phyloP scores from a whole-genome alignment of 2,329 filamentous ascomycete species.

The Penicillium oxalicum region DNA sequence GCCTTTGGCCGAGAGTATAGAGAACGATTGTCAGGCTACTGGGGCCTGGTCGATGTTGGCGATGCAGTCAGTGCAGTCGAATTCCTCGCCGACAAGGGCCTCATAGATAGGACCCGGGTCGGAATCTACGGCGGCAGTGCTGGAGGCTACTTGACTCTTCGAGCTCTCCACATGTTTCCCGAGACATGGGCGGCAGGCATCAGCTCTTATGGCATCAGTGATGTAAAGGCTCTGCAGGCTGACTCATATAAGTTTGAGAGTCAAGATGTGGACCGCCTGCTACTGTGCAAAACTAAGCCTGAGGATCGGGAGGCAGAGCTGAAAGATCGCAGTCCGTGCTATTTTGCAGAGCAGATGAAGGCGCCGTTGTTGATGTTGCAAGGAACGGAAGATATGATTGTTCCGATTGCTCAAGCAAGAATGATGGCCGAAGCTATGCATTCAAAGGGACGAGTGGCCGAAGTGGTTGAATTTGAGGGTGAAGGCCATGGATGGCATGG shows the following conservation, averaged over 20 bases:
- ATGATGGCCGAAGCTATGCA: slow-evolving; percentile 47
- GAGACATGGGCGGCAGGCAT: slow-evolving; percentile 46
- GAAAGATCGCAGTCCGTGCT: slow-evolving; percentile 46
- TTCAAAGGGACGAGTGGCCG: slow-evolving; percentile 40
- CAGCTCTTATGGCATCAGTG: slow-evolving; percentile 48
- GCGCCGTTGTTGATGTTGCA: slow-evolving; percentile 53
- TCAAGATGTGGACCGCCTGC: slow-evolving; percentile 45
- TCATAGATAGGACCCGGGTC: slow-evolving; percentile 36
- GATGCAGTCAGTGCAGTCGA: slow-evolving; percentile 46
- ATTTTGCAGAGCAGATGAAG: slow-evolving; percentile 44
- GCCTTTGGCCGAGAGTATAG: slow-evolving; percentile 49
- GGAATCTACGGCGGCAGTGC: slow-evolving; percentile 50
- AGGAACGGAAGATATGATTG: slow-evolving; percentile 52
- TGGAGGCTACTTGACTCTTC: slow-evolving; percentile 51
- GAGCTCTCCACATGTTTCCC: slow-evolving; percentile 45
- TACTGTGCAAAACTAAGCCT: slow-evolving; percentile 34
- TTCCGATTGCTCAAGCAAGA: slow-evolving; percentile 52
- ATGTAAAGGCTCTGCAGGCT: slow-evolving; percentile 42
- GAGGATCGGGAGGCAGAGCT: slow-evolving; percentile 41
- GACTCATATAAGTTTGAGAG: slow-evolving; percentile 55
- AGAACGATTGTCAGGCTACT: slow-evolving; percentile 44
- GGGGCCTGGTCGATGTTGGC: slow-evolving; percentile 48
- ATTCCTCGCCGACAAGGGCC: slow-evolving; percentile 35
- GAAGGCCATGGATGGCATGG: slow-evolving; percentile 47
- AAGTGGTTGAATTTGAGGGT: slow-evolving; percentile 44